These are phyloP conservation scores for Candida insectalens DNA, from an alignment of 805 yeast genomes.

Conservation along the genomic window DNA sequence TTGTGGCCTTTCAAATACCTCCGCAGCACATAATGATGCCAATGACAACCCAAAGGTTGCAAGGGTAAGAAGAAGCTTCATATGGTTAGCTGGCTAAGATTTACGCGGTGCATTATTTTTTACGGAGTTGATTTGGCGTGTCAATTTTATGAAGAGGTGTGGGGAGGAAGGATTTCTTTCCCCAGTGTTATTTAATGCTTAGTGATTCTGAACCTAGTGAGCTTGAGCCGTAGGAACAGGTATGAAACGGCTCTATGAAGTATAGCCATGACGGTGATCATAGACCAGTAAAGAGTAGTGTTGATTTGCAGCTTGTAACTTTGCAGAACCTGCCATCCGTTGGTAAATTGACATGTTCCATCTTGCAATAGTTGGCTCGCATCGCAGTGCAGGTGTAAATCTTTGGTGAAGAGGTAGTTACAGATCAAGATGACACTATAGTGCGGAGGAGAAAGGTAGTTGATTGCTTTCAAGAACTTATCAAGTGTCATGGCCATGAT, in stretches of 20 bases:
- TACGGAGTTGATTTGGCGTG: no score
- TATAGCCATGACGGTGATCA: slow-evolving; percentile 30
- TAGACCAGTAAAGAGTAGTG: slow-evolving; percentile 28
- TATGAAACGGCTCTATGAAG: slow-evolving; percentile 33
- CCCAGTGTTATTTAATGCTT: slow-evolving; percentile 3
- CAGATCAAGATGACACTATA: slow-evolving; percentile 56
- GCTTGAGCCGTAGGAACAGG: slow-evolving; percentile 13
- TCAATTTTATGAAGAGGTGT: no score
- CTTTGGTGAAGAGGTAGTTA: slow-evolving; percentile 46
- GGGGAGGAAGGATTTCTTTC: no score
- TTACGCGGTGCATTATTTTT: no score
- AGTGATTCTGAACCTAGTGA: slow-evolving; percentile 12
- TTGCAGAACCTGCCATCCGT: slow-evolving; percentile 49
- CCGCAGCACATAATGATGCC: no score
- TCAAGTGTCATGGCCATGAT: slow-evolving; percentile 74
- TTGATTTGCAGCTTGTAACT: slow-evolving; percentile 35
- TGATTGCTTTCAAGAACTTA: slow-evolving; percentile 54
- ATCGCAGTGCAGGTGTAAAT: slow-evolving; percentile 41
- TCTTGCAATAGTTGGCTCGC: slow-evolving; percentile 17
- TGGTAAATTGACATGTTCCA: slow-evolving; percentile 35
- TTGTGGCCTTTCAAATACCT: not conserved
- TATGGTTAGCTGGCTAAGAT: no score
- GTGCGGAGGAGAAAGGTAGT: slow-evolving; percentile 70
- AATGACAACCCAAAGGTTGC: no score
- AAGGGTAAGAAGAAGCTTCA: no score